Percentiles rank a stretch among this genome's conserved stretches.
Evolutionary conservation across 208 protist genomes (phyloP).

Genomic region (Phytomonas serpens): DNA sequence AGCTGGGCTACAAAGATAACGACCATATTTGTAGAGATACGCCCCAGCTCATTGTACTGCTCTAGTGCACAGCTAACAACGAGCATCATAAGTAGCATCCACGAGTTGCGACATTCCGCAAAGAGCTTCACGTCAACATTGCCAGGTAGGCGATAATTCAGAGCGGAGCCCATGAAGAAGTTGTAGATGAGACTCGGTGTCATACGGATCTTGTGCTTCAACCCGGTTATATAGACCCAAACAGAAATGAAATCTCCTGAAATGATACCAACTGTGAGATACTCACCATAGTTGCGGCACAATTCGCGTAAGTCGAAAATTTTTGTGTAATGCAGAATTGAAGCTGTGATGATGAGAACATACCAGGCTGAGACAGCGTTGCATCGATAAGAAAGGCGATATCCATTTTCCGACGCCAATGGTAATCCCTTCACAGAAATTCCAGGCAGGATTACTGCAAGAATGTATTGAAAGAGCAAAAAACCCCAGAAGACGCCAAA

Average conservation of each 20-base stretch:
- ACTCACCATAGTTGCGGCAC: constrained; percentile 64
- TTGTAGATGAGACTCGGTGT: constrained; percentile 90
- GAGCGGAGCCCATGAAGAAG: constrained; percentile 92
- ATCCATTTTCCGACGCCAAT: constrained; percentile 72
- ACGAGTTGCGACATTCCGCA: constrained; percentile 89
- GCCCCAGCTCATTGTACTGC: constrained; percentile 77
- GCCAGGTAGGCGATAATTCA: constrained; percentile 87
- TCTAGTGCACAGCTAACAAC: constrained; percentile 82
- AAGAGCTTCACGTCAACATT: constrained; percentile 93
- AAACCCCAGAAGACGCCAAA: constrained; percentile 54
- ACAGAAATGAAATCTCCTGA: constrained; percentile 73
- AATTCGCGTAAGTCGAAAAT: constrained; percentile 58
- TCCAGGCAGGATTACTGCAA: constrained; percentile 72
- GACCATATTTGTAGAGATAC: constrained; percentile 77
- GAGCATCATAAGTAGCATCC: constrained; percentile 92
- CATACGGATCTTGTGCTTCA: constrained; percentile 67
- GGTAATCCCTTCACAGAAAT: constrained; percentile 78
- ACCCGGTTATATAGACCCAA: constrained; percentile 56
- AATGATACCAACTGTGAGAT: constrained; percentile 70
- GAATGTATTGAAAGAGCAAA: constrained; percentile 66
- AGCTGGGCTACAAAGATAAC: constrained; percentile 92
- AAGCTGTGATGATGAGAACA: constrained; percentile 55
- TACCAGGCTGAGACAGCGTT: constrained; percentile 86
- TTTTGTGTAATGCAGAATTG: constrained; percentile 51
- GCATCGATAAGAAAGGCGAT: constrained; percentile 82